Conservation (phyloP, 768 basidiomycete species). For the Mycena belliarum region DNA sequence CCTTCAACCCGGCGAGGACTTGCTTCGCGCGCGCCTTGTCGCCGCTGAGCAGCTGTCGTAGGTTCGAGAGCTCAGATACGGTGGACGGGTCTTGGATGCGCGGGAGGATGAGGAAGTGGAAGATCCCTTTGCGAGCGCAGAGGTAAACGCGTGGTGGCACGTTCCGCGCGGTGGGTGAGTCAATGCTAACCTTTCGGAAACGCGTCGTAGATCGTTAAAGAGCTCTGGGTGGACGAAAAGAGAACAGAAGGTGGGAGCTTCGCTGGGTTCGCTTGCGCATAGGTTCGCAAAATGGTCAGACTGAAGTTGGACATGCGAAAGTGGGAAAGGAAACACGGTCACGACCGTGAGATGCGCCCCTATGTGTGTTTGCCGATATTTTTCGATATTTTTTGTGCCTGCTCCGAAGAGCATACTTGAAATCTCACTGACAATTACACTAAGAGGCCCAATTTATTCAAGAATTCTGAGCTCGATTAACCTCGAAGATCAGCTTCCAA, state of each 20-base stretch:
- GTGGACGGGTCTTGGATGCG: conserved; percentile 40
- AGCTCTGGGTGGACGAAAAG: conserved; percentile 53
- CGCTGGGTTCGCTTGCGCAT: conserved; percentile 55
- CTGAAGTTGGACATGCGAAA: conserved; percentile 12
- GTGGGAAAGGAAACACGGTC: too few species aligned
- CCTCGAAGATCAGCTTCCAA: conserved; percentile 54
- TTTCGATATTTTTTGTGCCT: too few species aligned
- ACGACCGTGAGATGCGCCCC: too few species aligned
- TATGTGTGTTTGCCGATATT: too few species aligned
- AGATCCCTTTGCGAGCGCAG: conserved; percentile 48
- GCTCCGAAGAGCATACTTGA: too few species aligned
- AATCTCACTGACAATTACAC: too few species aligned
- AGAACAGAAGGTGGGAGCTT: conserved; percentile 61
- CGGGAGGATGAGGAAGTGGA: conserved; percentile 89
- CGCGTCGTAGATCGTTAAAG: conserved; percentile 71
- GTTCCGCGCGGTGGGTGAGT: not conserved
- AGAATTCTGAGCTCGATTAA: too few species aligned
- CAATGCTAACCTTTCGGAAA: conserved; percentile 61
- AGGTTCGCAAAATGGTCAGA: conserved; percentile 59
- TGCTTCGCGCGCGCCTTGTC: conserved; percentile 56
- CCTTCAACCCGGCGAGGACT: conserved; percentile 51
- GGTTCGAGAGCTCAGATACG: conserved; percentile 45
- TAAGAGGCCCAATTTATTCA: too few species aligned
- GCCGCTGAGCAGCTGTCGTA: conserved; percentile 55
- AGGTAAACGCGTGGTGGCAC: not conserved